Base-by-base conservation (phyloP, 441 rosid species). In the Brassica balearica region DNA sequence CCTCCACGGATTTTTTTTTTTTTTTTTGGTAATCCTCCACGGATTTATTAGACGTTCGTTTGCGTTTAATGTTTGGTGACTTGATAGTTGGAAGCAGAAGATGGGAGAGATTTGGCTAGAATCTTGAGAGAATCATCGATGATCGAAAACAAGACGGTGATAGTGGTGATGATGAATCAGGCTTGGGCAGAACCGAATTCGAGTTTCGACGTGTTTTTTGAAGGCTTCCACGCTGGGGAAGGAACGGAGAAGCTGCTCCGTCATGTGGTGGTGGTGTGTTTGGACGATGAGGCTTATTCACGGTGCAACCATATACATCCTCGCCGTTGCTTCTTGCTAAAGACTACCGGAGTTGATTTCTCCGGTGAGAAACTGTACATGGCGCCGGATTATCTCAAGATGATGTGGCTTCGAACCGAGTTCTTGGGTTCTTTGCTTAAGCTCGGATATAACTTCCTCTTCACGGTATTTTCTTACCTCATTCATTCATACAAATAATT, bases 341-440 rank as follows among this genome's bases (percentile, higher is more conserved):
- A 53, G 36, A 69, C 83, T 12, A 1, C 9, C 2, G 85, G 81
- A 36, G 5, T 34, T 5, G 79, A 86, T 80, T 80, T 82, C 72
- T 82, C 86, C 5, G 68, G 73, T 22, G 84, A 77, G 75, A 82
- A 71, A 11, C 63, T 32, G 27, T 86, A 73, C 74, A 86, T 84
- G 85, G 60, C 65, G 0, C n/a, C 46, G 10, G 75, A 71, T 71
- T 84, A 82, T 73, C 64, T 82, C 6, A 23, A 76, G 61, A 82
- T 86, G 88, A 82, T 86, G 88, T 86, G 88, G 86, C 74, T 75
- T 4, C 43, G 88, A 65, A 78, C 81, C 27, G 74, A 77, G 41
- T 82, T 86, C 34, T 74, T 86, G 11, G 32, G 71, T n/a, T 56
- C 71, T 4, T 14, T 86, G 58, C 85, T 86, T 38, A 12, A 74